Base-by-base conservation (phyloP, 805 yeast species). In the Myxozyma neglecta region DNA sequence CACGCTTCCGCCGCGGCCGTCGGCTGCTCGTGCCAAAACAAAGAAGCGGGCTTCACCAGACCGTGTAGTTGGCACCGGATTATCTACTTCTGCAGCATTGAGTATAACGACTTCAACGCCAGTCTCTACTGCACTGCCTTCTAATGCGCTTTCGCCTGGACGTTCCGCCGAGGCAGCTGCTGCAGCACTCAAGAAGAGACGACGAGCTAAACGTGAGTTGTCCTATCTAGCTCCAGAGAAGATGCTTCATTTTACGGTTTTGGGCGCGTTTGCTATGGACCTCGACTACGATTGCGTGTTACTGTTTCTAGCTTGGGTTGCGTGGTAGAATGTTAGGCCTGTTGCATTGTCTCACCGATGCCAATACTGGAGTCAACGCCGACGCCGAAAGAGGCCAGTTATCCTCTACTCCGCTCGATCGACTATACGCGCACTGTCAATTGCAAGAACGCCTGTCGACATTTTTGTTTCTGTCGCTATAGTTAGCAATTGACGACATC, bases 21-120 rank as follows among this genome's bases (percentile, higher is more conserved):
- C 67, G 34, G 55, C 67, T 11, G 63, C 67, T 35, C 61, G 67
- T 34, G 59, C 66, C 29, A 64, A 64, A 53, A 47, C 65, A 8
- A 61, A 62, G 59, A 64, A 64, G 58, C 65, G 67, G 18, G 53
- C 67, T 3, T 64, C 67, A n/a, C 67, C 67, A 7, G 66, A 64
- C 53, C 57, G 65, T 16, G 57, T 57, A 35, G 57, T 57, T 29
- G 53, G 61, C 32, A 48, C 59, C 20, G 13, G 45, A 14, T 37
- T 49, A 6, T 42, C 56, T 40, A 43, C 44, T 18, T 13, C 46
- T 32, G 32, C 44, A 8, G 4, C 57, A 18, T 18, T 52, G 20
- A 14, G 40, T 16, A 10, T 53, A 20, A 14, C 20, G 40, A 5
- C 59, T 13, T n/a, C 54, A 14, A 14, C 49, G 34, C 6, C 45